Percentiles rank a stretch among this genome's conserved stretches.
Conservation (phyloP, 2,329 filamentous ascomycete species). For the Aspergillus fijiensis region DNA sequence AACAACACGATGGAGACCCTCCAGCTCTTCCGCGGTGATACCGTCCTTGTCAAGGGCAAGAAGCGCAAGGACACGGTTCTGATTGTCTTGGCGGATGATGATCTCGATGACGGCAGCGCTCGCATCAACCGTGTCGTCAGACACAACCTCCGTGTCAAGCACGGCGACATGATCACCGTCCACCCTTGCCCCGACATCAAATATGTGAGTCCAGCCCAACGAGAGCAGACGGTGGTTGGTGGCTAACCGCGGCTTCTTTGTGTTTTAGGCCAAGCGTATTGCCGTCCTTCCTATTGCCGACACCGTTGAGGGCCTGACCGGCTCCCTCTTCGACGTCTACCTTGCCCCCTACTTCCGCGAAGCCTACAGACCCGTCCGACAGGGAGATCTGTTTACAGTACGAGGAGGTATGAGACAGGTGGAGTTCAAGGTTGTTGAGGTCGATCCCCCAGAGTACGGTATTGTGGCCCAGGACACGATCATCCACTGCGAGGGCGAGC, state of each 20-base stretch:
- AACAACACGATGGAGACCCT: slow-evolving; percentile 99
- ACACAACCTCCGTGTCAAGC: slow-evolving; percentile 97
- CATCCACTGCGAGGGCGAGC: slow-evolving; percentile 97
- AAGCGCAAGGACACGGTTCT: slow-evolving; percentile 99
- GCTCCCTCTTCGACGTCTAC: slow-evolving; percentile 98
- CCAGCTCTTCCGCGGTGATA: slow-evolving; percentile 97
- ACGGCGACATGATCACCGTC: slow-evolving; percentile 95
- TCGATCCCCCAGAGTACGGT: slow-evolving; percentile 96
- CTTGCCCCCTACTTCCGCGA: slow-evolving; percentile 99
- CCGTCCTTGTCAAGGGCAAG: slow-evolving; percentile 97
- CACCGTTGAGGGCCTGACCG: slow-evolving; percentile 95
- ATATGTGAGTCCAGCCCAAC: slow-evolving; percentile 70
- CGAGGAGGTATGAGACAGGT: slow-evolving; percentile 98
- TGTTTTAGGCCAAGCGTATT: slow-evolving; percentile 85
- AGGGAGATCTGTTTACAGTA: slow-evolving; percentile 96
- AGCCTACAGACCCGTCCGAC: slow-evolving; percentile 93
- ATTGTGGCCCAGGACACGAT: slow-evolving; percentile 98
- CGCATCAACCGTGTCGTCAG: slow-evolving; percentile 98
- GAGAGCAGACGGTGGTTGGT: not conserved
- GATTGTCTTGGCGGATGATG: slow-evolving; percentile 95
- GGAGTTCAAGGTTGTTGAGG: slow-evolving; percentile 99
- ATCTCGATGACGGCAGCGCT: slow-evolving; percentile 94
- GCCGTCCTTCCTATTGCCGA: slow-evolving; percentile 97
- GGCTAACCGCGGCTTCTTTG: slow-evolving; percentile 23
- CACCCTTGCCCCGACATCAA: slow-evolving; percentile 99